Evolutionary conservation across 1,139 yeast species (phyloP).

Genomic region (Protomyces inundatus): DNA sequence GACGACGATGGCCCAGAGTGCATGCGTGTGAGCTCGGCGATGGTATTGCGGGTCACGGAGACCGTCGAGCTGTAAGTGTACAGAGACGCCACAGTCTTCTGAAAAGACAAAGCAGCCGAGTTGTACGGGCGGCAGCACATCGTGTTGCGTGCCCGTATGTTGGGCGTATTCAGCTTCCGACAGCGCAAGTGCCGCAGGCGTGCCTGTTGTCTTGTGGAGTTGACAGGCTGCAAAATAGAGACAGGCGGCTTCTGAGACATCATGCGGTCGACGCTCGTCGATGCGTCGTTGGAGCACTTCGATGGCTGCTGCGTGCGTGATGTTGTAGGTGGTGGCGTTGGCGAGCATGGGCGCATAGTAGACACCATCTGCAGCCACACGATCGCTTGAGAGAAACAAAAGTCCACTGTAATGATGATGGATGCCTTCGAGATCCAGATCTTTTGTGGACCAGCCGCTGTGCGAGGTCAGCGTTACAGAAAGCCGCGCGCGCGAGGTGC

Average conservation of each 20-base stretch:
- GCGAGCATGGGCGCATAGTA: neutral
- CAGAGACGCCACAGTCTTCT: neutral
- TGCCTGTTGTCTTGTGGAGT: neutral
- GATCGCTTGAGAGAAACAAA: neutral
- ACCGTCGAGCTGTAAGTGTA: neutral
- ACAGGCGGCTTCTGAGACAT: neutral
- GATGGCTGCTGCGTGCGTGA: neutral
- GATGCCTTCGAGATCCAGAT: neutral
- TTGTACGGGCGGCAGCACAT: neutral
- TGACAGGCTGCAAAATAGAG: neutral
- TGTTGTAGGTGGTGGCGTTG: neutral
- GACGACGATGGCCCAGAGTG: conserved; percentile 37
- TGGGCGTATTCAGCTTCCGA: neutral
- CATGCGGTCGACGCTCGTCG: neutral
- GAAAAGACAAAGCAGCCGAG: neutral
- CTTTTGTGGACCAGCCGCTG: neutral
- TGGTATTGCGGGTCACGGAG: neutral
- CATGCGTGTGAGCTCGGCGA: neutral
- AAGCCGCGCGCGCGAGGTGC: neutral
- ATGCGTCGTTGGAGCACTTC: neutral
- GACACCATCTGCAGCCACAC: neutral
- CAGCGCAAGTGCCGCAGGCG: neutral
- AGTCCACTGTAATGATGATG: neutral
- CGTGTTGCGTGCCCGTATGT: neutral
- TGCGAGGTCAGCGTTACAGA: neutral